These are phyloP conservation scores for Cornus suecica DNA, from an alignment of 148 eudicot genomes.

Conservation along the genomic window DNA sequence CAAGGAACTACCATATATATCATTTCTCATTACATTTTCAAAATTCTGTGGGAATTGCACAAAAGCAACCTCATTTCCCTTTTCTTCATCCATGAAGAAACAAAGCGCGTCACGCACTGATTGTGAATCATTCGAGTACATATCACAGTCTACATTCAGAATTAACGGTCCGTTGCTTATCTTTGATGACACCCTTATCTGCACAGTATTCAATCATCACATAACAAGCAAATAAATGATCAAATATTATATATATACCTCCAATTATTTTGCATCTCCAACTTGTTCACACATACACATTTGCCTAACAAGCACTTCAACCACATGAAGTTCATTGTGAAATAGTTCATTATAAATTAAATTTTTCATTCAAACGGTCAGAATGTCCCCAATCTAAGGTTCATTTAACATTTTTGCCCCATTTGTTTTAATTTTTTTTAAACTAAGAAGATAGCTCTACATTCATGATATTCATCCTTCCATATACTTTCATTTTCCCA, in stretches of 20 bases:
- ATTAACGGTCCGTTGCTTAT: constrained; percentile 70
- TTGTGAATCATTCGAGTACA: constrained; percentile 66
- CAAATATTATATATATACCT: neutral
- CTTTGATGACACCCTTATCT: constrained; percentile 82
- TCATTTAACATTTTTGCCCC: no score
- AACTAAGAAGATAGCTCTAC: no score
- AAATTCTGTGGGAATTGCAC: constrained; percentile 75
- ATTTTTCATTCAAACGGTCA: no score
- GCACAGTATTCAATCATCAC: constrained; percentile 21
- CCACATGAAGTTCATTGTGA: no score
- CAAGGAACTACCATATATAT: constrained; percentile 45
- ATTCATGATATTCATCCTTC: no score
- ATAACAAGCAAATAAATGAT: neutral
- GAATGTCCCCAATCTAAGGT: no score
- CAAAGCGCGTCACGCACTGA: constrained; percentile 70
- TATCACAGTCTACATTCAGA: constrained; percentile 83
- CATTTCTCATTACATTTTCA: constrained; percentile 58
- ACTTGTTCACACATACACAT: no score
- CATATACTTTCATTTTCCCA: no score
- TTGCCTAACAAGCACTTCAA: no score
- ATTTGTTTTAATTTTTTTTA: no score
- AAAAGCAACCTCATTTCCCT: constrained; percentile 62
- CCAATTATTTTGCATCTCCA: no score
- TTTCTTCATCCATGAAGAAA: constrained; percentile 77
- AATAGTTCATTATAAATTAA: no score